Evolutionary conservation across 208 protist genomes (phyloP), one percentile per base, ranked within the genome.

Genomic region (Balamuthia mandrillaris): DNA sequence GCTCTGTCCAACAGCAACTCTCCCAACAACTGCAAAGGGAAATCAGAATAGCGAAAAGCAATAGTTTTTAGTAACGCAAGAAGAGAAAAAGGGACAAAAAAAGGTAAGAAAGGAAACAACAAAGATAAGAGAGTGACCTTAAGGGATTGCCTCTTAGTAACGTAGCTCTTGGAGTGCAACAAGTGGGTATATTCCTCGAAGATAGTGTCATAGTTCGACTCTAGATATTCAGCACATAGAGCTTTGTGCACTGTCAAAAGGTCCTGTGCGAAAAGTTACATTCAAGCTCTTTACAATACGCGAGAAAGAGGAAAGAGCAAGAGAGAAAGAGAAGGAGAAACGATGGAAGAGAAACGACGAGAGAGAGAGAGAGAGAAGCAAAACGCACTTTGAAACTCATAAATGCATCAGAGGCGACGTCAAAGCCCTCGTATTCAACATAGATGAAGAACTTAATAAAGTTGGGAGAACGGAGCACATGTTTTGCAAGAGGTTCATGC

Each of bases 351-450:
- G 54, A 56, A 24, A 12, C 47, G 7, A 85, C 21, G 37, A 4
- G 1, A 2, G 68, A 27, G n/a, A 78, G 45, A 16, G 24, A 31
- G 65, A 12, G 10, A 24, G 41, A 7, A 10, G 1, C 1, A 9
- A 9, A n/a, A n/a, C 16, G 33, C 18, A 91, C 93, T 75, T 95
- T 95, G 86, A 97, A 94, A 0, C 95, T 95, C 24, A 92, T 72
- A 85, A 97, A 97, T 5, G 94, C 94, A 58, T 97, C 95, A 10
- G 91, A 94, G 2, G 94, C 93, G 16, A 96, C 88, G 65, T 97
- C 95, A 86, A 97, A 97, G 31, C 94, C 89, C 24, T 86, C 29
- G 27, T 93, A 58, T 47, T 97, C 89, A 1, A 96, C 91, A 81
- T 91, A 96, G 16, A 85, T 52, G 85, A 97, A 97, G 37, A 97